Evolutionary conservation across 768 basidiomycete genomes (phyloP).

Genomic region (Lentinus tigrinus): DNA sequence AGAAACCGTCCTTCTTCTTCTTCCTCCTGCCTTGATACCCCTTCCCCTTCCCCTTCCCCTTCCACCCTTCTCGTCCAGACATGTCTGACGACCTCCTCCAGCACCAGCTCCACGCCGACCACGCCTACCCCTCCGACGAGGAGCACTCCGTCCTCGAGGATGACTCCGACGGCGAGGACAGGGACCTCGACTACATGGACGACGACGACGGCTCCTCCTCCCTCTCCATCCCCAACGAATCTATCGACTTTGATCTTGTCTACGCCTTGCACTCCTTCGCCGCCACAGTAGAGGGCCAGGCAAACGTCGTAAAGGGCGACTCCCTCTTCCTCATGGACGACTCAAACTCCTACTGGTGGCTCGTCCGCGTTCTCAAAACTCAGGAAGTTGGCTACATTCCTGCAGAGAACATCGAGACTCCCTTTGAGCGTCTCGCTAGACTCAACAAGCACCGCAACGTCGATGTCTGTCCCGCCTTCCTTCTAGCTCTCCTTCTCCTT

Average conservation of each 20-base stretch:
- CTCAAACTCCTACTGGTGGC: conserved; percentile 99
- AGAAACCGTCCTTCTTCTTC: too few relatives aligned
- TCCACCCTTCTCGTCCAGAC: not conserved
- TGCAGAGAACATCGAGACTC: conserved; percentile 98
- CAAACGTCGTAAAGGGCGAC: conserved; percentile 98
- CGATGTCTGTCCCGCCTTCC: conserved; percentile 59
- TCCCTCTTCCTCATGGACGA: conserved; percentile 96
- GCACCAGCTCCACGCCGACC: conserved; percentile 49
- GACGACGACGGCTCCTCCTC: conserved; percentile 79
- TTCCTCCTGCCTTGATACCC: too few relatives aligned
- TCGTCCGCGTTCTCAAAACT: conserved; percentile 96
- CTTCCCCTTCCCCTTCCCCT: too few relatives aligned
- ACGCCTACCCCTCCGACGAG: conserved; percentile 61
- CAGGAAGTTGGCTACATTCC: conserved; percentile 99
- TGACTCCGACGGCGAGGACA: conserved; percentile 74
- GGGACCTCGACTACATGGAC: conserved; percentile 63
- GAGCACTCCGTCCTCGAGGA: conserved; percentile 84
- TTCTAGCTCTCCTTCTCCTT: not conserved
- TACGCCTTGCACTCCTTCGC: conserved; percentile 96
- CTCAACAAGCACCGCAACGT: conserved; percentile 97
- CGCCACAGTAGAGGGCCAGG: conserved; percentile 97
- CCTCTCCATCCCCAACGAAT: conserved; percentile 85
- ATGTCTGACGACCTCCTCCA: conserved; percentile 46
- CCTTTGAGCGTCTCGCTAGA: conserved; percentile 91
- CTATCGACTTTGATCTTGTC: conserved; percentile 90